Evolutionary conservation across 768 basidiomycete species (phyloP).

Genomic region (Mycena leptocephala): DNA sequence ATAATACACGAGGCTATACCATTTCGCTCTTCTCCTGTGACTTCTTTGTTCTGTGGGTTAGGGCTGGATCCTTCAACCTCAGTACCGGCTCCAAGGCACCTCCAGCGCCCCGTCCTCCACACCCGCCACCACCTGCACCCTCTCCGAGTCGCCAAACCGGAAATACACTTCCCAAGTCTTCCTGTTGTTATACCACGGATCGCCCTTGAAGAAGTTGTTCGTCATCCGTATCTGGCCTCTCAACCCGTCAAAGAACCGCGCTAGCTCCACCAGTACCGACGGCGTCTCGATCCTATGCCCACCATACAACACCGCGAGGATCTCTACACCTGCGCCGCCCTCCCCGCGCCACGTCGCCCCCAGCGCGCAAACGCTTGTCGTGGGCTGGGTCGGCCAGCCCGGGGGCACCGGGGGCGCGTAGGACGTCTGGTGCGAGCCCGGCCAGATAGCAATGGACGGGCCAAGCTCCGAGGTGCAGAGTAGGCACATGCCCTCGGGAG

Average conservation of each 20-base stretch:
- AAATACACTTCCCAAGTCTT: not conserved
- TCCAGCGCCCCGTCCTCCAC: not conserved
- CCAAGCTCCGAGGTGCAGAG: not conserved
- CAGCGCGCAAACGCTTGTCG: not conserved
- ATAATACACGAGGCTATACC: no score
- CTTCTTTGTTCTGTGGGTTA: not conserved
- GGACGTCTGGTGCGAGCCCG: not conserved
- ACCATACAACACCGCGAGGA: not conserved
- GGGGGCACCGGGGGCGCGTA: not conserved
- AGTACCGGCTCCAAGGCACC: not conserved
- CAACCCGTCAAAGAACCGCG: not conserved
- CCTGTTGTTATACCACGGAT: not conserved
- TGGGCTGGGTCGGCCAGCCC: not conserved
- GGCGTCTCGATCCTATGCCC: not conserved
- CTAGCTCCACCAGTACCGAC: not conserved
- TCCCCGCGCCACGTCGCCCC: not conserved
- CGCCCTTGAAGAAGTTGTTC: not conserved
- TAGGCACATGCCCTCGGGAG: not conserved
- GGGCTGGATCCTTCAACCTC: no score
- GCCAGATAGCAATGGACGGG: not conserved
- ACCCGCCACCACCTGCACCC: not conserved
- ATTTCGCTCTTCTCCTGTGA: no score
- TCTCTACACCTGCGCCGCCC: not conserved
- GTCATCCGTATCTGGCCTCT: not conserved
- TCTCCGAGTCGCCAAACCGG: not conserved